Conservation (phyloP, 2,329 filamentous ascomycete genomes). For the Stachybotrys chartarum region DNA sequence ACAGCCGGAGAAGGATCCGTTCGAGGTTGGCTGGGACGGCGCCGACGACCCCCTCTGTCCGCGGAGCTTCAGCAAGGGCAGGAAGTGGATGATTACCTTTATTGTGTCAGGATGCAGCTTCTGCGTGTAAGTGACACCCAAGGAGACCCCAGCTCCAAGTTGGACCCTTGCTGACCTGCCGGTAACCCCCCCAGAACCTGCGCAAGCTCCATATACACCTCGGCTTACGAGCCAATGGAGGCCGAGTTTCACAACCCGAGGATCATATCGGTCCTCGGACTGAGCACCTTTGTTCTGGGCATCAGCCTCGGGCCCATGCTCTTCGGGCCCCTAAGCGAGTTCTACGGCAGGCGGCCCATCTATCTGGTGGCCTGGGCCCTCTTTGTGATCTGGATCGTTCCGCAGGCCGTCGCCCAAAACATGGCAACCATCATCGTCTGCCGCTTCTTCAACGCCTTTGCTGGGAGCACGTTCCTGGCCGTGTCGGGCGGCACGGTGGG, state of each 20-base stretch:
- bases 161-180: neutral
- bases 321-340: conserved; percentile 60
- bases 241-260: conserved; percentile 65
- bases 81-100: conserved; percentile 73
- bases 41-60: conserved; percentile 71
- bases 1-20: conserved; percentile 36
- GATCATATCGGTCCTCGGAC: conserved; percentile 69
- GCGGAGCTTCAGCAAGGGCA: conserved; percentile 54
- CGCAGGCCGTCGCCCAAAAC: conserved; percentile 73
- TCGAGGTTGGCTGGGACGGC: conserved; percentile 69
- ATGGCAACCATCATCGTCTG: conserved; percentile 72
- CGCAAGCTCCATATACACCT: conserved; percentile 82
- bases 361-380: conserved; percentile 68
- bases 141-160: conserved; percentile 4
- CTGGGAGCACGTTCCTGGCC: conserved; percentile 60
- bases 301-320: conserved; percentile 57
- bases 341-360: conserved; percentile 76
- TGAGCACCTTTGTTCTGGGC: conserved; percentile 78
- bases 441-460: conserved; percentile 70
- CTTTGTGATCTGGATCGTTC: conserved; percentile 75
- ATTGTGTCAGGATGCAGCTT: conserved; percentile 69
- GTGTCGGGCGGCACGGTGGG: conserved; percentile 83
- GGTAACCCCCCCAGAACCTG: conserved; percentile 54
- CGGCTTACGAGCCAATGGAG: conserved; percentile 71
- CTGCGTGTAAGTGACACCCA: conserved; percentile 59